Percentiles rank a stretch among this genome's conserved stretches.
These are phyloP conservation scores for Solanum rostratum DNA, from an alignment of 257 asterid species.

Conservation along the genomic window DNA sequence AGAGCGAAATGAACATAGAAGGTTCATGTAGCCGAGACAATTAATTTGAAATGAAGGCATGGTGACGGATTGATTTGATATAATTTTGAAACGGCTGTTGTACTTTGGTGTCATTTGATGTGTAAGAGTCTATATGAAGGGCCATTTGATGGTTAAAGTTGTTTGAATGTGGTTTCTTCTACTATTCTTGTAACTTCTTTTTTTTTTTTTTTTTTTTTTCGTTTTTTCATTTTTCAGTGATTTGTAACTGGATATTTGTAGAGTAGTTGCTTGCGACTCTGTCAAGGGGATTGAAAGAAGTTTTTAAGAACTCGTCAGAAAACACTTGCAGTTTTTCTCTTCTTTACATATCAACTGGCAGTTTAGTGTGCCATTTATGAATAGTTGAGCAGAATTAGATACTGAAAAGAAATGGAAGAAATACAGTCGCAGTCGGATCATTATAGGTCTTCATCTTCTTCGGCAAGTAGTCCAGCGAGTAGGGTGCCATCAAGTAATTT, in stretches of 20 bases:
- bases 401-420: slow-evolving; percentile 60
- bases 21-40: background rate
- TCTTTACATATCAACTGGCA: background rate
- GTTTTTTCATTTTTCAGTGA: background rate
- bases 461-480: slow-evolving; percentile 92
- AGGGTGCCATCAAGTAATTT: slow-evolving; percentile 93
- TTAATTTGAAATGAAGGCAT: background rate
- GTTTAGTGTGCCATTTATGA: background rate
- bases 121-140: background rate
- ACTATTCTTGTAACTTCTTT: background rate
- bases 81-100: background rate
- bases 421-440: slow-evolving; percentile 93
- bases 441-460: slow-evolving; percentile 89
- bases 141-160: background rate
- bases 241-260: background rate
- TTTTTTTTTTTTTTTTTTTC: background rate
- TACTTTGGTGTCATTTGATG: background rate
- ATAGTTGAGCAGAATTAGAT: slow-evolving; percentile 1
- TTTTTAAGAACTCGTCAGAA: background rate
- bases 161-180: background rate
- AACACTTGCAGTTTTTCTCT: background rate
- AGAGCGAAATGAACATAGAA: background rate
- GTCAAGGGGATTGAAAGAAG: background rate
- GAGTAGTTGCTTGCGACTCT: background rate
- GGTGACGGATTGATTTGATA: background rate